Evolutionary conservation across 192 early-diverging fungal genomes (phyloP), one percentile per base, ranked within the genome.

Genomic region (Funneliformis geosporum): DNA sequence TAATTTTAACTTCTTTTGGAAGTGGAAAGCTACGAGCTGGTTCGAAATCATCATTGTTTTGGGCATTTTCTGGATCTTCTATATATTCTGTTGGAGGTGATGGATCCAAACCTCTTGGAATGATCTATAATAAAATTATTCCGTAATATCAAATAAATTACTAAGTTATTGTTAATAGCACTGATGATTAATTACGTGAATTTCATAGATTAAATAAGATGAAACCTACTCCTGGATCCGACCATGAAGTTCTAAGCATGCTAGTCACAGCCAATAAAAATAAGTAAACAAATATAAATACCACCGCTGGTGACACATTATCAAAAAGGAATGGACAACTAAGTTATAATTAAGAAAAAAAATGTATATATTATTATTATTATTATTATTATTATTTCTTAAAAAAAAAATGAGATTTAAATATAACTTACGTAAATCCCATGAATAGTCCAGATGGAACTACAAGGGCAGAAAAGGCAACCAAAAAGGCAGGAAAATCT

Each of bases 181-280:
- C n/a, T 10, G 18, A 33, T 1, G 21, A 68, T n/a, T n/a, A 43
- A 43, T 42, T 55, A 44, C 18, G 50, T 21, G 16, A 55, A 21
- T 55, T 14, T 18, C 4, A 55, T 55, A 33, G n/a, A 9, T 18
- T 60, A 40, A 60, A 60, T 67, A 43, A 55, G 14, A 47, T 47
- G 38, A 43, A 40, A 38, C 73, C 80, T 82, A 88, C 87, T 16
- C 93, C 93, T 8, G 93, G 93, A 80, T 94, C 93, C 11, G 90
- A 89, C 86, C 92, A 92, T 38, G 93, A 92, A 47, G 93, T 84
- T 85, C 88, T 92, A 60, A 93, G 75, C 93, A 94, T 94, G 4
- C 90, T 91, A 3, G 88, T 84, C 16, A 91, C 78, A 8, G 90
- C 80, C 60, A 93, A 81, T 2, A 90, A 83, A 25, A 91, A 86